Evolutionary conservation across 2,329 filamentous ascomycete genomes (phyloP).

Genomic region (Aspergillus amoenus): DNA sequence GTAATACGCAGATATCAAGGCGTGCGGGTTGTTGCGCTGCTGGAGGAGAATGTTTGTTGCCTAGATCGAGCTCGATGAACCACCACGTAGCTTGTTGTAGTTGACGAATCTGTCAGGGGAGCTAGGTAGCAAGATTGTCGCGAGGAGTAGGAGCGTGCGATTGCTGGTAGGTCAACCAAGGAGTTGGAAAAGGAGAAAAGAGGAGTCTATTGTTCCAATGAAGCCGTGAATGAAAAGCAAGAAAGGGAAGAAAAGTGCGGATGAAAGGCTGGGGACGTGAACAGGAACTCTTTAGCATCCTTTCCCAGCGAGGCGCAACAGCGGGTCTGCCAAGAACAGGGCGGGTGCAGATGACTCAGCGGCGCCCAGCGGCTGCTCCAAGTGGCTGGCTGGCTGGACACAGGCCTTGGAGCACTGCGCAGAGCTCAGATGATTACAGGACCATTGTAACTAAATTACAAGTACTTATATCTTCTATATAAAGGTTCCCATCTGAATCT

Average conservation of each 20-base stretch:
- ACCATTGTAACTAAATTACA: too few relatives aligned
- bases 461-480: too few relatives aligned
- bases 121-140: conserved; percentile 13
- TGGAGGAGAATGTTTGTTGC: conserved; percentile 1
- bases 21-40: neutral
- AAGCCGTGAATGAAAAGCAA: neutral
- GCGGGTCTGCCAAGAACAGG: conserved; percentile 35
- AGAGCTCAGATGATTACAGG: too few relatives aligned
- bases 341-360: conserved; percentile 26
- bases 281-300: conserved; percentile 15
- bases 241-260: conserved; percentile 11
- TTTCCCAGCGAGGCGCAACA: conserved; percentile 30
- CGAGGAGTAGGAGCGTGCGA: neutral
- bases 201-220: conserved; percentile 1
- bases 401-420: too few relatives aligned
- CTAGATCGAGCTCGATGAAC: conserved; percentile 1
- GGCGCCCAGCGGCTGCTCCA: neutral
- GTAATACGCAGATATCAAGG: neutral
- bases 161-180: neutral
- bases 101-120: conserved; percentile 3
- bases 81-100: conserved; percentile 11
- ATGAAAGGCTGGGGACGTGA: conserved; percentile 21
- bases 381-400: neutral
- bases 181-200: neutral
- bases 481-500: too few relatives aligned